phyloP scores from a whole-genome alignment of 2,329 filamentous ascomycete genomes.

The Neobulgaria alba region DNA sequence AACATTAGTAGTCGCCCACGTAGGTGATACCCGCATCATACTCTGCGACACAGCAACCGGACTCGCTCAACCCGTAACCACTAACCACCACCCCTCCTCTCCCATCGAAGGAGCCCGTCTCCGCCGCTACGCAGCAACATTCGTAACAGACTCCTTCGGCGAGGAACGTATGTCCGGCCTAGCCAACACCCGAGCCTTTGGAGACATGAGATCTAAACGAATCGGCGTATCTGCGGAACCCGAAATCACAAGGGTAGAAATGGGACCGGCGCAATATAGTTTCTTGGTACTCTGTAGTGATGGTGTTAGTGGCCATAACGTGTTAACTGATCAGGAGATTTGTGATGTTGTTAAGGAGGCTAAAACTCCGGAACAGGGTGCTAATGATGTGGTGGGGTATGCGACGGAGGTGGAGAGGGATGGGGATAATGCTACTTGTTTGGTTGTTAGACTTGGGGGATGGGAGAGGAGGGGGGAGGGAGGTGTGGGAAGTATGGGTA shows the following conservation, averaged over 20 bases:
- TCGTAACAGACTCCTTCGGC: conserved; percentile 93
- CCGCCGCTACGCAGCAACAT: conserved; percentile 74
- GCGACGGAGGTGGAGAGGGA: conserved; percentile 65
- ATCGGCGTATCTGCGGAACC: conserved; percentile 93
- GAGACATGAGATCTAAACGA: conserved; percentile 84
- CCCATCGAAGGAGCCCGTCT: conserved; percentile 77
- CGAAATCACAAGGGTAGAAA: conserved; percentile 70
- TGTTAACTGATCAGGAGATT: conserved; percentile 85
- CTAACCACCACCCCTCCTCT: conserved; percentile 85
- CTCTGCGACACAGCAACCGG: conserved; percentile 83
- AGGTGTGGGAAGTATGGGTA: conserved; percentile 79
- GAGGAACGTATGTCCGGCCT: conserved; percentile 91
- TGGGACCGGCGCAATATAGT: conserved; percentile 75
- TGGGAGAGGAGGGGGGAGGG: conserved; percentile 73
- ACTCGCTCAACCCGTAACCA: conserved; percentile 70
- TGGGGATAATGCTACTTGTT: conserved; percentile 61
- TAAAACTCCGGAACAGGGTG: conserved; percentile 78
- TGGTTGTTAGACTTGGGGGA: conserved; percentile 58
- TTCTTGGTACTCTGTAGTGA: conserved; percentile 87
- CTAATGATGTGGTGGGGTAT: conserved; percentile 71
- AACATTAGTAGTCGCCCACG: conserved; percentile 79
- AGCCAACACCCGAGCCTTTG: conserved; percentile 90
- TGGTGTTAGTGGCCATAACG: conserved; percentile 80
- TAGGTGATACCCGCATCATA: conserved; percentile 86
- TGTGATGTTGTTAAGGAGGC: conserved; percentile 95